phyloP scores from a whole-genome alignment of 2,329 filamentous ascomycete genomes.

The Coniella vitis region DNA sequence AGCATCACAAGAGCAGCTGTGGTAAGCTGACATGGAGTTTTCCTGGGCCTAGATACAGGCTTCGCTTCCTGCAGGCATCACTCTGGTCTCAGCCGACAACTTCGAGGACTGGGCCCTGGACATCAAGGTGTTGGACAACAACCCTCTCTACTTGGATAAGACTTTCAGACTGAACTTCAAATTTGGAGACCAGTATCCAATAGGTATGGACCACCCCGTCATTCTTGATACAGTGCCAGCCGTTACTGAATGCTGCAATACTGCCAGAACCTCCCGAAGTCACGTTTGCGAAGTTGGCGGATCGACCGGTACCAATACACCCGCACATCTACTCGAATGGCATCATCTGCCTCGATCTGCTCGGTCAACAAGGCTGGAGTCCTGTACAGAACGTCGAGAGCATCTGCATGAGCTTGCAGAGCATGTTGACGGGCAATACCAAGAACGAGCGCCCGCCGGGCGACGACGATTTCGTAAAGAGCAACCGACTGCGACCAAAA shows the following conservation, averaged over 20 bases:
- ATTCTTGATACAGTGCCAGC: no score
- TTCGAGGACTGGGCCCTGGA: constrained; percentile 90
- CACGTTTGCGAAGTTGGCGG: constrained; percentile 64
- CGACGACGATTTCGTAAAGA: constrained; percentile 80
- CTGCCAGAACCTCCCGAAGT: constrained; percentile 84
- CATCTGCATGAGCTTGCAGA: constrained; percentile 94
- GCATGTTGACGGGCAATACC: constrained; percentile 93
- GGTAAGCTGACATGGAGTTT: constrained; percentile 1
- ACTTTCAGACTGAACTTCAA: constrained; percentile 80
- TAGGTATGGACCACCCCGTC: no score
- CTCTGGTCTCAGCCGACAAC: constrained; percentile 72
- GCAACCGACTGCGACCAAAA: constrained; percentile 70
- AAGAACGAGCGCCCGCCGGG: constrained; percentile 87
- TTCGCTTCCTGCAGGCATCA: constrained; percentile 62
- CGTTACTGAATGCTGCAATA: no score
- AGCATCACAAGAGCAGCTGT: neutral
- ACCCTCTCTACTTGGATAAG: constrained; percentile 78
- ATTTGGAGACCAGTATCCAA: constrained; percentile 81
- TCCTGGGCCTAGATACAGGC: constrained; percentile 41
- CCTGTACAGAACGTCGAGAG: constrained; percentile 96
- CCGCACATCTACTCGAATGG: constrained; percentile 98
- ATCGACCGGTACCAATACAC: constrained; percentile 78
- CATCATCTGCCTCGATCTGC: constrained; percentile 93
- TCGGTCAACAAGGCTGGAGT: constrained; percentile 84
- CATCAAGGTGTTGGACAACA: constrained; percentile 81